phyloP scores from a whole-genome alignment of 2,329 filamentous ascomycete genomes.

The Neofusicoccum parvum region DNA sequence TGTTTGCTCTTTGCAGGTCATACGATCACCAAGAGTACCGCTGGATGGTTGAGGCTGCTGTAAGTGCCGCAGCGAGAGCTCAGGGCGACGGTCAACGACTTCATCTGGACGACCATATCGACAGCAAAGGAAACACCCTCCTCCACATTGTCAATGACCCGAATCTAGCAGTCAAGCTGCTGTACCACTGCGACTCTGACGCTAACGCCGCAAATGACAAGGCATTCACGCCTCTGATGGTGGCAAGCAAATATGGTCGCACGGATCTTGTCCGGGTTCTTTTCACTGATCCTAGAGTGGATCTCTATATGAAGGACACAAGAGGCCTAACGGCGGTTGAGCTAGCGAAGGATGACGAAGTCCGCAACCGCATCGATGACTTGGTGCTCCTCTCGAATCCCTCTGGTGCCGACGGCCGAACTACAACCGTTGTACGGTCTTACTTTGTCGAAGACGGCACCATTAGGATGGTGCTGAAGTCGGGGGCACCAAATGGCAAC shows the following conservation, averaged over 20 bases:
- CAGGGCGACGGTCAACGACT: slow-evolving; percentile 80
- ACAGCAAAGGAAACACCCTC: slow-evolving; percentile 89
- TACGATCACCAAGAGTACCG: slow-evolving; percentile 91
- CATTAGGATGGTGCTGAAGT: slow-evolving; percentile 90
- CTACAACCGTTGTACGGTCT: slow-evolving; percentile 89
- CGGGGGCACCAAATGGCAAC: slow-evolving; percentile 79
- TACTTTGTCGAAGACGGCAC: slow-evolving; percentile 98
- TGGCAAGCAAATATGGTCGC: slow-evolving; percentile 96
- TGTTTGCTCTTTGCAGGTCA: slow-evolving; percentile 92
- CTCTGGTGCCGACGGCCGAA: slow-evolving; percentile 73
- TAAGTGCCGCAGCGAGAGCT: slow-evolving; percentile 70
- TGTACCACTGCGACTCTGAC: slow-evolving; percentile 88
- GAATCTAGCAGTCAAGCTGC: slow-evolving; percentile 71
- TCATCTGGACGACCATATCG: slow-evolving; percentile 89
- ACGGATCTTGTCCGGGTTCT: slow-evolving; percentile 89
- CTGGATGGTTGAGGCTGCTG: slow-evolving; percentile 80
- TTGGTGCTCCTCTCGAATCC: slow-evolving; percentile 73
- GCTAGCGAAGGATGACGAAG: slow-evolving; percentile 95
- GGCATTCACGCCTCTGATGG: slow-evolving; percentile 93
- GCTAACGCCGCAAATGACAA: slow-evolving; percentile 95
- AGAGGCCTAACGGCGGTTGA: slow-evolving; percentile 93
- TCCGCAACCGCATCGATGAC: slow-evolving; percentile 95
- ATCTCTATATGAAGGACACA: slow-evolving; percentile 79
- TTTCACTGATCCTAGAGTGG: slow-evolving; percentile 85
- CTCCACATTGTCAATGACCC: slow-evolving; percentile 94